Conservation (phyloP, 768 basidiomycete species). For the Russula olivacea region DNA sequence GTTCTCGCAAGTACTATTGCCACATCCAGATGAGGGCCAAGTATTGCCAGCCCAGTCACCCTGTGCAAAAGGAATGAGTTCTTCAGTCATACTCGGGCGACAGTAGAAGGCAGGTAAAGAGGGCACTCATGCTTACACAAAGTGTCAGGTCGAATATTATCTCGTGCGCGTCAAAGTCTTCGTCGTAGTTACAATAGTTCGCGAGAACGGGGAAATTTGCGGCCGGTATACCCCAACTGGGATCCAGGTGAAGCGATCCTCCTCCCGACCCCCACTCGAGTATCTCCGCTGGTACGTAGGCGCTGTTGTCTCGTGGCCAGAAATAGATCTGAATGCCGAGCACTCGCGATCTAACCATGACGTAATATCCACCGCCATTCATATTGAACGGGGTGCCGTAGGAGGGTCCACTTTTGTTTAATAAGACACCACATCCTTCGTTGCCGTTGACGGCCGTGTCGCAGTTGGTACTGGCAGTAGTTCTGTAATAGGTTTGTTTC, state of each 20-base stretch:
- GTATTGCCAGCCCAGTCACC: too few species aligned
- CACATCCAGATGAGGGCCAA: slow-evolving; percentile 33
- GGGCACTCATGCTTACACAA: slow-evolving; percentile 39
- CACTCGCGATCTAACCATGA: slow-evolving; percentile 38
- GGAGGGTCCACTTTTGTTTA: slow-evolving; percentile 34
- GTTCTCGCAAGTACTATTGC: slow-evolving; percentile 36
- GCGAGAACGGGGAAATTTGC: slow-evolving; percentile 28
- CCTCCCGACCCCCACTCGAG: slow-evolving; percentile 16
- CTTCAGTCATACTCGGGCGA: neutral
- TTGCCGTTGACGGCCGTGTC: slow-evolving; percentile 48
- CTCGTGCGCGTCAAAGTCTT: slow-evolving; percentile 47
- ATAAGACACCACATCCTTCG: slow-evolving; percentile 53
- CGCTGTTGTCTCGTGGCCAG: slow-evolving; percentile 43
- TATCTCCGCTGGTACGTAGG: slow-evolving; percentile 36
- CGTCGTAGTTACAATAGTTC: slow-evolving; percentile 43
- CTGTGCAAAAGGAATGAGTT: neutral
- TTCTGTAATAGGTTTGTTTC: slow-evolving; percentile 29
- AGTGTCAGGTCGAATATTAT: slow-evolving; percentile 58
- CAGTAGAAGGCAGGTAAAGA: too few species aligned
- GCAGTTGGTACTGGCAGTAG: slow-evolving; percentile 41
- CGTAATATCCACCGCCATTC: slow-evolving; percentile 56
- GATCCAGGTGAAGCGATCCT: slow-evolving; percentile 8
- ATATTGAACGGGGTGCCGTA: slow-evolving; percentile 46
- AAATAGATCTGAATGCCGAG: slow-evolving; percentile 57
- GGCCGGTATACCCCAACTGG: slow-evolving; percentile 43